Conservation (phyloP, 2,329 filamentous ascomycete genomes). For the Alternaria alternata region DNA sequence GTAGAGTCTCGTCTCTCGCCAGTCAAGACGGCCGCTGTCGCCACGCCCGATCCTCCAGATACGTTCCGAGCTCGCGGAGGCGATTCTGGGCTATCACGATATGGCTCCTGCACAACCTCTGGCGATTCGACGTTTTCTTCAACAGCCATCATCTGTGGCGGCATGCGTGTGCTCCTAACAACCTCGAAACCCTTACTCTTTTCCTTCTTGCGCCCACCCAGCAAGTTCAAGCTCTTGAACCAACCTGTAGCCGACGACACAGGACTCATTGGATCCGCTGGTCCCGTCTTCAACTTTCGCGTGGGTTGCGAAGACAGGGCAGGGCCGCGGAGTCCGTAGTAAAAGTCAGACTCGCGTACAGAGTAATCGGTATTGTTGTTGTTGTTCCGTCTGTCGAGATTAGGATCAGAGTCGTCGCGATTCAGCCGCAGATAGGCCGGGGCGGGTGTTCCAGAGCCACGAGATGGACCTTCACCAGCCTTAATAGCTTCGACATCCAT, state of each 20-base stretch:
- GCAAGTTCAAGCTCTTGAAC: conserved; percentile 72
- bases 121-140: conserved; percentile 66
- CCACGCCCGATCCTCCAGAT: conserved; percentile 22
- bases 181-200: conserved; percentile 98
- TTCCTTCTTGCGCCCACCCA: conserved; percentile 88
- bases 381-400: conserved; percentile 63
- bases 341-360: conserved; percentile 94
- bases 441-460: conserved; percentile 41
- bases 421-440: conserved; percentile 62
- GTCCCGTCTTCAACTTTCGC: conserved; percentile 88
- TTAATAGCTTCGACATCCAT: conserved; percentile 43
- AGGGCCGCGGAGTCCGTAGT: conserved; percentile 90
- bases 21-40: conserved; percentile 23
- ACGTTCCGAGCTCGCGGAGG: conserved; percentile 8
- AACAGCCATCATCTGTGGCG: conserved; percentile 71
- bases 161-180: conserved; percentile 86
- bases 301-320: conserved; percentile 83
- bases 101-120: conserved; percentile 54
- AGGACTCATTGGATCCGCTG: conserved; percentile 91
- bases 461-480: conserved; percentile 46
- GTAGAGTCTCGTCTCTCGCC: conserved; percentile 55
- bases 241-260: conserved; percentile 89
- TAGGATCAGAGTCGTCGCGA: conserved; percentile 61
- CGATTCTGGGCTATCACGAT: conserved; percentile 60
- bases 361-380: conserved; percentile 79